phyloP scores from a whole-genome alignment of 1,139 yeast genomes.

The Trichomonascaceae sp. region DNA sequence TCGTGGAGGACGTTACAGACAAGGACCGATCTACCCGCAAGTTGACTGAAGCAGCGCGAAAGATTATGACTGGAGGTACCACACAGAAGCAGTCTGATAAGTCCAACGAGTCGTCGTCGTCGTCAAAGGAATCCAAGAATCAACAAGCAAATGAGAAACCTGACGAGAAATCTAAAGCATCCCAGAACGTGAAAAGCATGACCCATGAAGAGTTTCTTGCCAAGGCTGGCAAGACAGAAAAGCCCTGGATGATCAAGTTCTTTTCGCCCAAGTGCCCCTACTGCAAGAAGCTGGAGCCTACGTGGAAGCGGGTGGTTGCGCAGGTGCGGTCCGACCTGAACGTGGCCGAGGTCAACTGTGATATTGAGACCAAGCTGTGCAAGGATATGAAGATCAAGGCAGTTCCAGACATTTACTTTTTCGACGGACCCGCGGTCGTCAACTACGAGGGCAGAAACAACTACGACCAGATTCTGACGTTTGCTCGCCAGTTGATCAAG shows the following conservation, averaged over 20 bases:
- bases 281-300: conserved; percentile 25
- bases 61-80: conserved; percentile 1
- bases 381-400: conserved; percentile 17
- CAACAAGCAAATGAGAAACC: conserved; percentile 1
- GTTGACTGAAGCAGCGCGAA: conserved; percentile 7
- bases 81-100: conserved; percentile 2
- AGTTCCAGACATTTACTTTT: conserved; percentile 24
- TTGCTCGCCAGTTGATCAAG: conserved; percentile 21
- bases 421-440: conserved; percentile 20
- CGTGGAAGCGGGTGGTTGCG: conserved; percentile 27
- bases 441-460: conserved; percentile 25
- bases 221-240: conserved; percentile 8
- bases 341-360: conserved; percentile 31
- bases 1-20: conserved; percentile 14
- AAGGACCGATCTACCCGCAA: conserved; percentile 8
- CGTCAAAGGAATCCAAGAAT: too few relatives aligned
- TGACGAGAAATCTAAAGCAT: conserved; percentile 1
- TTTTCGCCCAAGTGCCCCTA: conserved; percentile 29
- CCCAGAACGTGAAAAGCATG: neutral
- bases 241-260: conserved; percentile 31
- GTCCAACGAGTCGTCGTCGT: conserved; percentile 1
- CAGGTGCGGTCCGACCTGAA: conserved; percentile 22
- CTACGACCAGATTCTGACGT: conserved; percentile 21
- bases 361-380: conserved; percentile 22
- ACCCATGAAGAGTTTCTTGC: neutral